These are phyloP conservation scores for Globisporangium alternatum DNA, from an alignment of 352 stramenopile genomes.

Conservation along the genomic window DNA sequence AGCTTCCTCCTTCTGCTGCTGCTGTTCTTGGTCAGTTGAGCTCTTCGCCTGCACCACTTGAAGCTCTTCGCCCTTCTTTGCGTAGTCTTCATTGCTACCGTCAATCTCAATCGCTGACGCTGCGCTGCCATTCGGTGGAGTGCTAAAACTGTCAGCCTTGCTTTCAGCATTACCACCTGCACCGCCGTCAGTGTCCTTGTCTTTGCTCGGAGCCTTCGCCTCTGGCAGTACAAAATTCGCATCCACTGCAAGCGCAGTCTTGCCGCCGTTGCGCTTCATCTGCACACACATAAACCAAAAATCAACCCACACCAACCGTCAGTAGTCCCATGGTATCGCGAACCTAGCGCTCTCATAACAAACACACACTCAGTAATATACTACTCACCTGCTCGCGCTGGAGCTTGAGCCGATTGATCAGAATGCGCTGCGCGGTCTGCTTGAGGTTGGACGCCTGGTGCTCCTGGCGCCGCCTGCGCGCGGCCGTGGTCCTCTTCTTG, in stretches of 20 bases:
- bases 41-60: neutral
- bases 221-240: conserved; percentile 53
- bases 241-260: conserved; percentile 36
- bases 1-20: neutral
- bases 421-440: conserved; percentile 92
- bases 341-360: too few species aligned
- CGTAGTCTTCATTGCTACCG: neutral
- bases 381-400: conserved; percentile 42
- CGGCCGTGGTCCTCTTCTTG: conserved; percentile 89
- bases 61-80: conserved; percentile 3
- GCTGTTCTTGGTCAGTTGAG: neutral
- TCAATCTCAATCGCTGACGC: conserved; percentile 13
- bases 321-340: too few species aligned
- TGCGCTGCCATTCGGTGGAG: neutral
- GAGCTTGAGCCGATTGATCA: conserved; percentile 90
- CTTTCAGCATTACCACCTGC: conserved; percentile 6
- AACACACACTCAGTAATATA: neutral
- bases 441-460: conserved; percentile 81
- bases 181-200: neutral
- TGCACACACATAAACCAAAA: conserved; percentile 14
- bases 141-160: neutral
- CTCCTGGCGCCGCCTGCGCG: conserved; percentile 62
- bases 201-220: neutral
- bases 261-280: conserved; percentile 56
- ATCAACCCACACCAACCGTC: neutral